Percentiles rank a stretch among this genome's conserved stretches.
Evolutionary conservation across 257 asterid species (phyloP).

Genomic region (Solanum pennellii): DNA sequence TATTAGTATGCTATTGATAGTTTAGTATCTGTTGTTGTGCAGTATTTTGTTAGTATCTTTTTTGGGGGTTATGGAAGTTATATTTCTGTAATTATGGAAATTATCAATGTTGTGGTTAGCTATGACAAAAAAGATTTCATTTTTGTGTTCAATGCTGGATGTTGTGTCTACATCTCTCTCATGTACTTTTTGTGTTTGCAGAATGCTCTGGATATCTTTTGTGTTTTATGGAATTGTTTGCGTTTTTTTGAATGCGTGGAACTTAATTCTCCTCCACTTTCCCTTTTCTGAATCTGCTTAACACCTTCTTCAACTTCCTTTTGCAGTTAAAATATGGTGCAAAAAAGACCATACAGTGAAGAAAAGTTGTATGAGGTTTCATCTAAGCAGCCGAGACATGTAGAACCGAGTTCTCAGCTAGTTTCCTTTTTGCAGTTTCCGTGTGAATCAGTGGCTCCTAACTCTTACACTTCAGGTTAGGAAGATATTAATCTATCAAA

Average conservation of each 20-base stretch:
- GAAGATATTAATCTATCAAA: background rate
- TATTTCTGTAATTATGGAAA: background rate
- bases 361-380: slow-evolving; percentile 20
- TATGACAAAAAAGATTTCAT: background rate
- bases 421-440: slow-evolving; percentile 26
- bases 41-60: background rate
- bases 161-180: background rate
- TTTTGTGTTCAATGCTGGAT: background rate
- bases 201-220: background rate
- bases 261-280: background rate
- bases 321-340: slow-evolving; percentile 39
- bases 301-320: background rate
- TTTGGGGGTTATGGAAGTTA: background rate
- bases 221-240: background rate
- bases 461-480: slow-evolving; percentile 17
- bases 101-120: background rate
- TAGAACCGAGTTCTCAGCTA: slow-evolving; percentile 14
- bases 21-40: background rate
- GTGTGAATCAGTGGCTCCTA: slow-evolving; percentile 2
- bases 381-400: slow-evolving; percentile 33
- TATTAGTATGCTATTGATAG: background rate
- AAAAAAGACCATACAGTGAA: slow-evolving; percentile 23
- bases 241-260: background rate
- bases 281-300: background rate
- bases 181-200: background rate